These are phyloP conservation scores for Dendrostoma leiphaemia DNA, from an alignment of 2,329 filamentous ascomycete genomes.

Conservation along the genomic window DNA sequence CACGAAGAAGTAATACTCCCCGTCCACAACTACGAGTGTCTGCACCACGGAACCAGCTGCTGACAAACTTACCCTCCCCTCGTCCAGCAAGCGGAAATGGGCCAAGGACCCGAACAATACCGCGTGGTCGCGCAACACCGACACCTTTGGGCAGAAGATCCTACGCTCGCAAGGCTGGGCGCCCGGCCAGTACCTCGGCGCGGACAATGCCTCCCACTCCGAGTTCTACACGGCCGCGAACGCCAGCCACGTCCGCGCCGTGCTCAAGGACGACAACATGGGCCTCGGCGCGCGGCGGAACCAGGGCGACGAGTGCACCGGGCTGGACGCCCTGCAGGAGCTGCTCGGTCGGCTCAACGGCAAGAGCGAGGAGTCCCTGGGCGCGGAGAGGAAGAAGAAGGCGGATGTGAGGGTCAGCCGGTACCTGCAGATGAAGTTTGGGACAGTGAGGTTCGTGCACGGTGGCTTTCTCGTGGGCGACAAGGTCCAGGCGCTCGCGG, in stretches of 20 bases:
- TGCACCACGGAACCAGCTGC: background rate
- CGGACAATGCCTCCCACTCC: slow-evolving; percentile 70
- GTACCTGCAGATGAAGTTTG: slow-evolving; percentile 75
- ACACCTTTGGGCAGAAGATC: slow-evolving; percentile 85
- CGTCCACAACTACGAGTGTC: no score
- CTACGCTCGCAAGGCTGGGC: slow-evolving; percentile 88
- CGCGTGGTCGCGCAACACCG: slow-evolving; percentile 80
- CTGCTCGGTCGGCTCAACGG: slow-evolving; percentile 88
- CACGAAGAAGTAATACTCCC: slow-evolving; percentile 57
- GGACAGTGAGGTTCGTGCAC: slow-evolving; percentile 79
- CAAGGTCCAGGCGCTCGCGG: slow-evolving; percentile 47
- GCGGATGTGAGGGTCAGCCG: slow-evolving; percentile 69
- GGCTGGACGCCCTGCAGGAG: slow-evolving; percentile 82
- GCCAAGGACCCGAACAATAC: slow-evolving; percentile 94
- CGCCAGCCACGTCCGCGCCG: slow-evolving; percentile 79
- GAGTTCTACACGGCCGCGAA: slow-evolving; percentile 77
- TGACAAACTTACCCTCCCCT: background rate
- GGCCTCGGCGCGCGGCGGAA: slow-evolving; percentile 81
- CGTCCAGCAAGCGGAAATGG: slow-evolving; percentile 60
- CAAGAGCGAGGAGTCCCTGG: slow-evolving; percentile 70
- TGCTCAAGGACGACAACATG: slow-evolving; percentile 86
- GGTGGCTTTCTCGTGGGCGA: slow-evolving; percentile 71
- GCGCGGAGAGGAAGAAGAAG: slow-evolving; percentile 66
- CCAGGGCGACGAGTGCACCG: slow-evolving; percentile 75
- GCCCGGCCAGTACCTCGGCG: slow-evolving; percentile 79